Evolutionary conservation across 169 alveolate species (phyloP), one percentile per base, ranked within the genome.

Genomic region (Cyclospora cayetanensis): DNA sequence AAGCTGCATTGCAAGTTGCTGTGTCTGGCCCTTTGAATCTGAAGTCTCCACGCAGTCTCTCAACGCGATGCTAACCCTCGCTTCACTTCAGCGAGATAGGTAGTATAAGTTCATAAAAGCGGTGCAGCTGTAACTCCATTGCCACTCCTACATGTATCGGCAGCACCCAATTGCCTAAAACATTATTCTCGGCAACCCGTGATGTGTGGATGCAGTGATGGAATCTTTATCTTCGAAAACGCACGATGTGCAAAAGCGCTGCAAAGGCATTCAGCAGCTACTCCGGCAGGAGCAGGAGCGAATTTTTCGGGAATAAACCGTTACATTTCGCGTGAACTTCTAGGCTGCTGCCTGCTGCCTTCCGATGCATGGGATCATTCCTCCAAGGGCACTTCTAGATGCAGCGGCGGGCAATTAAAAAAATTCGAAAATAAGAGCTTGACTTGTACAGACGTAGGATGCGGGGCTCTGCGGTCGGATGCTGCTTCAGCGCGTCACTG

Each of bases 1-100:
- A 29, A 52, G 77, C 35, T 50, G 76, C 90, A 80, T 80, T 42
- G 76, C 90, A 20, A 80, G 76, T 76, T 80, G 90, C 50, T 80
- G 90, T 63, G 90, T 80, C 27, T 80, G 90, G 90, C 90, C 90
- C 29, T 80, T 80, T 29, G 90, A 80, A 35, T 43, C 90, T 0
- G 90, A 80, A 66, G 90, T 80, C 34, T 80, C 90, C 9, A 80
- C 90, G 31, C 90, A 80, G 41, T 39, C 90, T n/a, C 53, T 80
- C 53, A 80, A 80, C 39, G 53, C 76, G 4, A 41, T 80, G 25
- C 90, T 80, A 15, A 52, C 90, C 18, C 74, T 80, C 31, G 76
- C 90, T 15, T 50, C 90, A 34, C 90, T 80, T 34, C 90, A 80
- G 9, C 31, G 11, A 31, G 35, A 7, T 42, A 80, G 90, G 90